Percentiles rank a stretch among this genome's conserved stretches.
These are phyloP conservation scores for Capsicum pubescens DNA, from an alignment of 257 asterid species.

Conservation along the genomic window DNA sequence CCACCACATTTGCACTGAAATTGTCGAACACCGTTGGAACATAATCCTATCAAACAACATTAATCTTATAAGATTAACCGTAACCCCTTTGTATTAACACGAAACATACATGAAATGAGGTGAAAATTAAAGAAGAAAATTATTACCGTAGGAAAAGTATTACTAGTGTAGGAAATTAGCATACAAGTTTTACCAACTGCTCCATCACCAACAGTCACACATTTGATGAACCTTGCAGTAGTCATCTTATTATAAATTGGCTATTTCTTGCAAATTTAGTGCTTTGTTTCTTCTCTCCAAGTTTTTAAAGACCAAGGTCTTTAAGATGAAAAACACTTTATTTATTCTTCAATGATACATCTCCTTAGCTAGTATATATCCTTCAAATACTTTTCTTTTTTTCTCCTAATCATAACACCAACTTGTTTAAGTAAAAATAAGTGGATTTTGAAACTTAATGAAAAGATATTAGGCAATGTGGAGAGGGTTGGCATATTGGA, in stretches of 20 bases:
- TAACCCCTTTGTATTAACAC: neutral
- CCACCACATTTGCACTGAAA: conserved; percentile 88
- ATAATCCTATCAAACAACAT: conserved; percentile 55
- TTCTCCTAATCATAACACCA: conserved; percentile 14
- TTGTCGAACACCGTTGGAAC: conserved; percentile 91
- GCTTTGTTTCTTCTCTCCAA: neutral
- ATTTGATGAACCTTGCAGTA: conserved; percentile 76
- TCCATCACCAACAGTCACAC: conserved; percentile 88
- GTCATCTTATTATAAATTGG: conserved; percentile 43
- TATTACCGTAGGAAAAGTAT: conserved; percentile 74
- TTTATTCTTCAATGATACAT: conserved; percentile 20
- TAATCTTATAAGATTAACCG: neutral
- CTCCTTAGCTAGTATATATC: conserved; percentile 15
- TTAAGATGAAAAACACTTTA: neutral
- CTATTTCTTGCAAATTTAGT: neutral
- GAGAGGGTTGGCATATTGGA: conserved; percentile 40
- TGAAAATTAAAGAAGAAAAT: neutral
- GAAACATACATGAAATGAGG: neutral
- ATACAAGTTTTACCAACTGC: conserved; percentile 90
- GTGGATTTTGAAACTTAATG: conserved; percentile 27
- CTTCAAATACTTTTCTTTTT: conserved; percentile 8
- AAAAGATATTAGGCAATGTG: conserved; percentile 21
- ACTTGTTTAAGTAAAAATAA: neutral
- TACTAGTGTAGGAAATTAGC: conserved; percentile 89
- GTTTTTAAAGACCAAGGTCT: neutral